phyloP scores from a whole-genome alignment of 176 grass and related monocot species.

The Oryza glaberrima region DNA sequence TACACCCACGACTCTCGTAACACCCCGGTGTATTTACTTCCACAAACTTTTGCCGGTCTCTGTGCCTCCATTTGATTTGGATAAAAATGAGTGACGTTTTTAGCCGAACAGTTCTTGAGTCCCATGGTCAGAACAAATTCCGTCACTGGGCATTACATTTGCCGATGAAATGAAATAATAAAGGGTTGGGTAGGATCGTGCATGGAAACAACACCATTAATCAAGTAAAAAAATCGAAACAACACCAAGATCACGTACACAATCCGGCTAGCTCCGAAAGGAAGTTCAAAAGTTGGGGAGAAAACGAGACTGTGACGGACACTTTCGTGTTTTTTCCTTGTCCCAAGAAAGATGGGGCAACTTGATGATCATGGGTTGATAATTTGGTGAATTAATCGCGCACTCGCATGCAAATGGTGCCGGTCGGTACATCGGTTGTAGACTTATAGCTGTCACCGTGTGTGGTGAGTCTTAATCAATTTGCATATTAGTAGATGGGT shows the following conservation, averaged over 20 bases:
- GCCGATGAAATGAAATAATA: background rate
- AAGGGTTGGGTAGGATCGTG: background rate
- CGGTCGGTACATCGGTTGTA: too few species aligned
- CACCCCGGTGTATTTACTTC: too few species aligned
- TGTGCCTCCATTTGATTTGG: background rate
- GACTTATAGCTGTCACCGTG: too few species aligned
- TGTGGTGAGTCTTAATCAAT: too few species aligned
- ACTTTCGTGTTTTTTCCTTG: conserved; percentile 21
- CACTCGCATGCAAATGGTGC: background rate
- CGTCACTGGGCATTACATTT: background rate
- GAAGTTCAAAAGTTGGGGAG: background rate
- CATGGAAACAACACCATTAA: background rate
- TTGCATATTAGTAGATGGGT: too few species aligned
- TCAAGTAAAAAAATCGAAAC: background rate
- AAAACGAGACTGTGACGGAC: background rate
- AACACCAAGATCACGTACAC: background rate
- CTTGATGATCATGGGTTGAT: background rate
- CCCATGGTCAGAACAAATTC: background rate
- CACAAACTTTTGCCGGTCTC: background rate
- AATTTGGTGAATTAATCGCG: background rate
- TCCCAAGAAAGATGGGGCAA: background rate
- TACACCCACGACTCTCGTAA: too few species aligned
- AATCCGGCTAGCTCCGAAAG: background rate
- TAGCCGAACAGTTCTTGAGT: background rate
- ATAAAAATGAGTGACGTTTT: background rate